A percentile compares a stretch with the other conserved stretches of the same genome.
Conservation (phyloP, 768 basidiomycete species). For the Strobilomyces echinocephalus region DNA sequence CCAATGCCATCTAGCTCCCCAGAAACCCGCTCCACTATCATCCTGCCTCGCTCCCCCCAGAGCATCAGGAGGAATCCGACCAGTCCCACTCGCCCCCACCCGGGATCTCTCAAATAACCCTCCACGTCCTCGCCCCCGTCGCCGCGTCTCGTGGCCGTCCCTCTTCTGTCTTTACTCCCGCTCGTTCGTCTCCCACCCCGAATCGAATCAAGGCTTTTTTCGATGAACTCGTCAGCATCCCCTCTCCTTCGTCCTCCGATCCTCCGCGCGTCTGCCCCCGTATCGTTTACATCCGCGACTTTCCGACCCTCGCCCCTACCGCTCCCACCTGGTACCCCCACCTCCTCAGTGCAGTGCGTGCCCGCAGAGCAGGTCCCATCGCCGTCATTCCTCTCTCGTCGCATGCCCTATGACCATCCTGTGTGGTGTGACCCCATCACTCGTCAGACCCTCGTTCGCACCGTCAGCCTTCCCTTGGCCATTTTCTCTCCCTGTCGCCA, state of each 20-base stretch:
- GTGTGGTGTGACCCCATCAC: slow-evolving; percentile 79
- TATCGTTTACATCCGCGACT: slow-evolving; percentile 81
- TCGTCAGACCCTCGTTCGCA: too few relatives aligned
- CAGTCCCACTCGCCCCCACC: slow-evolving; percentile 37
- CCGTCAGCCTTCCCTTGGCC: slow-evolving; percentile 8
- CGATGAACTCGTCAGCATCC: slow-evolving; percentile 69
- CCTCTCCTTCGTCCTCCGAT: slow-evolving; percentile 28
- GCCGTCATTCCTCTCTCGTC: slow-evolving; percentile 57
- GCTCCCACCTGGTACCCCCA: slow-evolving; percentile 78
- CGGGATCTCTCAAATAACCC: slow-evolving; percentile 39
- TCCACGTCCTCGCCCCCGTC: slow-evolving; percentile 40
- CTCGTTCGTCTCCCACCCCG: slow-evolving; percentile 43
- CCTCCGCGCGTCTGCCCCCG: slow-evolving; percentile 46
- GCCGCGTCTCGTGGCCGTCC: slow-evolving; percentile 33
- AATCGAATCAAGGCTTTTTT: slow-evolving; percentile 69
- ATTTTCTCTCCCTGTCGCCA: slow-evolving; percentile 8
- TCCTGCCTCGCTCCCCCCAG: slow-evolving; percentile 27
- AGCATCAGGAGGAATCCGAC: slow-evolving; percentile 47
- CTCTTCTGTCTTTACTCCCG: slow-evolving; percentile 32
- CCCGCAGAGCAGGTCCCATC: slow-evolving; percentile 63
- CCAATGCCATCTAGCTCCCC: slow-evolving; percentile 60
- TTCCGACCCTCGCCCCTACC: slow-evolving; percentile 66
- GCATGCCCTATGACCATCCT: slow-evolving; percentile 74
- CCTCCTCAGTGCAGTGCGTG: slow-evolving; percentile 72
- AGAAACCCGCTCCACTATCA: slow-evolving; percentile 74